phyloP scores from a whole-genome alignment of 73 alveolate species.

The Blepharisma japonicum region DNA sequence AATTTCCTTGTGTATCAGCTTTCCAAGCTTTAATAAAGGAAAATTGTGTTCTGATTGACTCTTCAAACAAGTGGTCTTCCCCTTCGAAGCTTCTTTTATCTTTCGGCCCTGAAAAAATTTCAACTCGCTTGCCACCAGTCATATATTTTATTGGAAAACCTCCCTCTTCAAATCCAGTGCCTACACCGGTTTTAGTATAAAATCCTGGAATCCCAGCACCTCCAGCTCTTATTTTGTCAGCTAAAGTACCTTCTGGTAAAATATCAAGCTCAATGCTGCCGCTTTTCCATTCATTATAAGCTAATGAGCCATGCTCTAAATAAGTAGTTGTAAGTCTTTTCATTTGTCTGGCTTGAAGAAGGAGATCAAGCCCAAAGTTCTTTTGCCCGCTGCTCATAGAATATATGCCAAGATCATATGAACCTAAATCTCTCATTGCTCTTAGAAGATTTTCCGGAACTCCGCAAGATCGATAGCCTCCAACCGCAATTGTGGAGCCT shows the following conservation, averaged over 20 bases:
- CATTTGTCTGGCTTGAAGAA: conserved; percentile 18
- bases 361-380: conserved; percentile 28
- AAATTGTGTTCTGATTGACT: conserved; percentile 57
- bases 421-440: conserved; percentile 48
- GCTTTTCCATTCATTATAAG: conserved; percentile 46
- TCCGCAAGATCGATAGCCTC: conserved; percentile 90
- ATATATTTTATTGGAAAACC: background rate
- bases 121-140: conserved; percentile 27
- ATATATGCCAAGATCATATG: conserved; percentile 60
- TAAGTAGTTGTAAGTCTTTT: conserved; percentile 27
- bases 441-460: conserved; percentile 74
- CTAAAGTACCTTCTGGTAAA: conserved; percentile 77
- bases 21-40: conserved; percentile 64
- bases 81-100: conserved; percentile 52
- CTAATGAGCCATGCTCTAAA: conserved; percentile 63
- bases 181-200: conserved; percentile 4
- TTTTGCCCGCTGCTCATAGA: conserved; percentile 70
- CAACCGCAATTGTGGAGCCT: conserved; percentile 67
- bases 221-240: conserved; percentile 3
- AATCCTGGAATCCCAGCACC: conserved; percentile 22
- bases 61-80: conserved; percentile 65
- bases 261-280: conserved; percentile 71
- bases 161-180: background rate
- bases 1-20: conserved; percentile 55
- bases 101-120: conserved; percentile 37